Base-by-base conservation (phyloP, 2,329 filamentous ascomycete genomes). In the Penicillium sp. region DNA sequence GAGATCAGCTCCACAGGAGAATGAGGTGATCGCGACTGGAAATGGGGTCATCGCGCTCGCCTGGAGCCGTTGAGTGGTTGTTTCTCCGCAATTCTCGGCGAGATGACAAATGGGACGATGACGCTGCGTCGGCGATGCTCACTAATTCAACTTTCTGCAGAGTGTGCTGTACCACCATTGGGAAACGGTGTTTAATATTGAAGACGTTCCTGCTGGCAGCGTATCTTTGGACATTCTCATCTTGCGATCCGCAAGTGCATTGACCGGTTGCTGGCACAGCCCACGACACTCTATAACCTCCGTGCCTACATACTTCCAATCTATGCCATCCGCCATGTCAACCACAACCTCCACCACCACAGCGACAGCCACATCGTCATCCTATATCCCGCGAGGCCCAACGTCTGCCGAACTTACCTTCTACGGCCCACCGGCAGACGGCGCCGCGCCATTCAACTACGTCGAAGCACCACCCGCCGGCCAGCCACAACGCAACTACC, bases 361-460 rank as follows among this genome's bases (percentile, higher is more conserved):
- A 16, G 19, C 35, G 4, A 27, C 36, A 13, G n/a, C 6, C 3
- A 34, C 25, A 18, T 16, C 37, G 14, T 21, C 67, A 29, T 50
- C 54, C 33, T 66, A 60, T 35, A 63, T 76, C 29, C 76, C 79
- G 13, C 70, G 79, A 41, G 86, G 86, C 47, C 71, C 79, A 49
- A 78, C 85, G 44, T 72, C 71, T 32, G 76, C 83, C 7, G 65
- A 63, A n/a, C 70, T 90, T 20, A 76, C 79, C 67, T 90, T 84
- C 73, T 87, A 78, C 67, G 51, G 61, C 8, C 73, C 77, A 0
- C 84, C 86, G 0, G 50, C 71, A 3, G 80, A 86, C 62, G 75
- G 78, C 53, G 67, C 74, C 7, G 43, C 57, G 1, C 83, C 84
- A 16, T 84, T 76, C 71, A 80, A 83, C 68, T 80, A 81, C 62